Base-by-base conservation (phyloP, 257 asterid species). In the Solanum arcanum region DNA sequence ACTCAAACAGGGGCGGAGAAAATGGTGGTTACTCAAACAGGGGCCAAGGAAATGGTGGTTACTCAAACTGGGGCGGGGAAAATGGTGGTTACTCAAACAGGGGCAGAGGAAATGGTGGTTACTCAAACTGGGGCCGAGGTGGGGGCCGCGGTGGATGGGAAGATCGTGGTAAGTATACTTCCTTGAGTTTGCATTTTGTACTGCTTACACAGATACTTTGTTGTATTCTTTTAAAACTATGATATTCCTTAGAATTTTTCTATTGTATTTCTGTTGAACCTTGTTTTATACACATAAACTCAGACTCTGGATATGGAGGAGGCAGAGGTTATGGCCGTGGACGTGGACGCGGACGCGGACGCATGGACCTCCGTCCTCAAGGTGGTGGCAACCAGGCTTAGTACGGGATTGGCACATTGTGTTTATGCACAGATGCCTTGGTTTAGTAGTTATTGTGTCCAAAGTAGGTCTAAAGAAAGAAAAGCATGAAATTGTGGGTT, bases 301-400 rank as follows among this genome's bases (percentile, higher is more conserved):
- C 88, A 96, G 99, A 94, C 86, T 88, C 92, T 91, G 98, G 94
- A 76, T 94, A 93, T 89, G 98, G 94, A 78, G 88, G 98, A 88
- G 96, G 97, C 41, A 88, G 94, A 83, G 94, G 93, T 46, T 92
- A 91, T 91, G 91, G 92, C 20, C 88, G 90, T 33, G 94, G 95
- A 1, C 92, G 93, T n/a, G 94, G 95, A 1, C 92, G 92, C 15
- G 97, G 95, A 35, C 92, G 92, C 15, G 97, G 95, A 4, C 93
- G 93, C 72, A 90, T 90, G 95, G 94, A 92, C 16, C 60, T 49
- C 49, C 92, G 86, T 39, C 89, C 92, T 10, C 91, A 94, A 90
- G 97, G 90, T 39, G 95, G 94, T 49, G 95, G 91, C 68, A 87
- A 89, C 90, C 94, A 95, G 88, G 94, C 84, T 27, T 94, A 92